Base-by-base conservation (phyloP, 345 rosid species). In the Raphanus sativus region DNA sequence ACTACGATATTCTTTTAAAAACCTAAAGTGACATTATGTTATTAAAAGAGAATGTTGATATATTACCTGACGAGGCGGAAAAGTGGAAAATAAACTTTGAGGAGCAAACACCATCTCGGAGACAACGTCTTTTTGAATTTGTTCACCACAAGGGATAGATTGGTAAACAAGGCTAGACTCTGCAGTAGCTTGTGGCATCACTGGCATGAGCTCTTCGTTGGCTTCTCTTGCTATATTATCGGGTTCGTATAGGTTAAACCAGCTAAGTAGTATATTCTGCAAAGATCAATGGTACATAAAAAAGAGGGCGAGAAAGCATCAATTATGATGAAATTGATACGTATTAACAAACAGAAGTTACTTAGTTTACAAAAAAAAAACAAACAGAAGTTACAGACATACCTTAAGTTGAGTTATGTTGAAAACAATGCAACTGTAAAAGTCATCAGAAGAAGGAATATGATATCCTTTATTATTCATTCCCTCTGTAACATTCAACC, bases 81-180 rank as follows among this genome's bases (percentile, higher is more conserved):
- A 52, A 52, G 71, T 38, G 21, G 65, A 65, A 75, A 15, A 58
- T 58, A 32, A 71, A 67, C 55, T 48, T 13, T 48, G 55, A 48
- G 55, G 16, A 48, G 7, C 15, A 13, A 48, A 13, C 55, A 48
- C 55, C 8, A 4, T 17, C 55, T 48, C 55, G 55, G 55, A 48
- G 55, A 17, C 6, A 48, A 40, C 48, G 48, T 40, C 48, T 40
- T 40, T 40, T 40, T 40, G 48, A 42, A 42, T 42, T 42, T 5
- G 61, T 17, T 4, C 6, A 45, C 0, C 58, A 61, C 24, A 45
- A 59, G 64, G 60, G 60, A 61, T 40, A 24, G 55, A 48, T n/a
- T 48, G 55, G 55, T 48, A 24, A 42, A 13, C 48, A 30, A 38
- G 10, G 59, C 2, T 48, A 67, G 68, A 54, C 24, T 64, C 4